Conservation (phyloP, 2,329 filamentous ascomycete species). For the Lomentospora prolificans region DNA sequence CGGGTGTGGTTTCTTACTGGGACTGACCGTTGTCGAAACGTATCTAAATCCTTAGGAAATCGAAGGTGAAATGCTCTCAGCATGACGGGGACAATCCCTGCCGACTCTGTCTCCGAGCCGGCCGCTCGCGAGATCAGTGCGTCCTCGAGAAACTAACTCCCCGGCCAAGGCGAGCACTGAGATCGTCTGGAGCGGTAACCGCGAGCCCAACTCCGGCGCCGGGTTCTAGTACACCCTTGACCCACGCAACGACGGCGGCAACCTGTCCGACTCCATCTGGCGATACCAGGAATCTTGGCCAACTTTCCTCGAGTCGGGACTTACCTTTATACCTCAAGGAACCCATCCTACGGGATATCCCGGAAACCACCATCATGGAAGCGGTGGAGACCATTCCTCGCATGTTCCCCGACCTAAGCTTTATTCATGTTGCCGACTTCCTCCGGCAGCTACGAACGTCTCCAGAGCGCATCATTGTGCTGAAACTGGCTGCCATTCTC, state of each 20-base stretch:
- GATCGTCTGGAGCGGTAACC: not conserved
- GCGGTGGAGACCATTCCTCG: not conserved
- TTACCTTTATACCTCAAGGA: not conserved
- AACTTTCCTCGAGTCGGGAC: not conserved
- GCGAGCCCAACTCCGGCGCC: not conserved
- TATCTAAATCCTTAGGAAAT: not conserved
- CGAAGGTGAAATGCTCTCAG: not conserved
- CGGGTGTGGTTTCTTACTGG: too few species aligned
- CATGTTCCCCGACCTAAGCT: not conserved
- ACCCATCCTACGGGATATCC: not conserved
- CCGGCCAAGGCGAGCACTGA: not conserved
- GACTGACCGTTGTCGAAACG: too few species aligned
- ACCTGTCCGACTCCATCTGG: too few species aligned
- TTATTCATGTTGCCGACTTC: not conserved
- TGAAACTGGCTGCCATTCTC: not conserved
- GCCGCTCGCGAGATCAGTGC: not conserved
- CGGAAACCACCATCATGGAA: not conserved
- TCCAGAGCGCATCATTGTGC: not conserved
- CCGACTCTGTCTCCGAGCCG: not conserved
- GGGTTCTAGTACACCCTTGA: not conserved
- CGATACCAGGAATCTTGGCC: not conserved
- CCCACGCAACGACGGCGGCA: too few species aligned
- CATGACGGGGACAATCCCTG: not conserved
- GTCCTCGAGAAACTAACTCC: not conserved
- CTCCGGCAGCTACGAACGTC: not conserved